Evolutionary conservation across 129 eudicot species (phyloP).

Genomic region (Tanacetum coccineum): DNA sequence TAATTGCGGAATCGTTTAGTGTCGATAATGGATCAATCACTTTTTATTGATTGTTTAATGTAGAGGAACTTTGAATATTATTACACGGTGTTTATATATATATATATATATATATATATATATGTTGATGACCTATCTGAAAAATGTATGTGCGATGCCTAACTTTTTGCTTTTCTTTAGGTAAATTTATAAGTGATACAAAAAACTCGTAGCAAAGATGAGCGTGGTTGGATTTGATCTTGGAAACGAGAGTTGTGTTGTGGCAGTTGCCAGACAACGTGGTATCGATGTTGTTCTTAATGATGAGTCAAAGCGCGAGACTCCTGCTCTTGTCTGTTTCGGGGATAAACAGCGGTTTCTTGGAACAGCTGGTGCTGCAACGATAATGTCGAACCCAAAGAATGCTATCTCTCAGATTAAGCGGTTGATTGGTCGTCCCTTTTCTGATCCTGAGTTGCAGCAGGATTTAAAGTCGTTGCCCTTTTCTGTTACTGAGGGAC

Average conservation of each 20-base stretch:
- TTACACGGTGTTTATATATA: too few relatives aligned
- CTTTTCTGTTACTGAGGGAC: conserved; percentile 70
- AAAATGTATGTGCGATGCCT: too few relatives aligned
- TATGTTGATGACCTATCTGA: too few relatives aligned
- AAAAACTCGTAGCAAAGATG: conserved; percentile 40
- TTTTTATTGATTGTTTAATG: too few relatives aligned
- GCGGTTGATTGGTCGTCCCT: conserved; percentile 64
- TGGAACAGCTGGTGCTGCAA: conserved; percentile 89
- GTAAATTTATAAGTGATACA: conserved; percentile 15
- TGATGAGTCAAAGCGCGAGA: conserved; percentile 83
- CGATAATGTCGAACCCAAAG: conserved; percentile 88
- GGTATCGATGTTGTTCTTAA: conserved; percentile 88
- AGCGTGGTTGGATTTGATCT: conserved; percentile 94
- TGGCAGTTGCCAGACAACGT: conserved; percentile 92
- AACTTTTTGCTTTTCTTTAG: conserved; percentile 6
- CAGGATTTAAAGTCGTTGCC: conserved; percentile 74
- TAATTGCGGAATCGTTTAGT: too few relatives aligned
- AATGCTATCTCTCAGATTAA: conserved; percentile 82
- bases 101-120: too few relatives aligned
- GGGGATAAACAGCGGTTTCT: conserved; percentile 90
- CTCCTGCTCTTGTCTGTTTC: conserved; percentile 86
- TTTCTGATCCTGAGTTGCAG: conserved; percentile 86
- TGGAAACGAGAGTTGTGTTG: conserved; percentile 93
- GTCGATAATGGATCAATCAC: too few relatives aligned
- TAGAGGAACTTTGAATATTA: too few relatives aligned